Evolutionary conservation across 257 asterid genomes (phyloP).

Genomic region (Gentiana macrophylla): DNA sequence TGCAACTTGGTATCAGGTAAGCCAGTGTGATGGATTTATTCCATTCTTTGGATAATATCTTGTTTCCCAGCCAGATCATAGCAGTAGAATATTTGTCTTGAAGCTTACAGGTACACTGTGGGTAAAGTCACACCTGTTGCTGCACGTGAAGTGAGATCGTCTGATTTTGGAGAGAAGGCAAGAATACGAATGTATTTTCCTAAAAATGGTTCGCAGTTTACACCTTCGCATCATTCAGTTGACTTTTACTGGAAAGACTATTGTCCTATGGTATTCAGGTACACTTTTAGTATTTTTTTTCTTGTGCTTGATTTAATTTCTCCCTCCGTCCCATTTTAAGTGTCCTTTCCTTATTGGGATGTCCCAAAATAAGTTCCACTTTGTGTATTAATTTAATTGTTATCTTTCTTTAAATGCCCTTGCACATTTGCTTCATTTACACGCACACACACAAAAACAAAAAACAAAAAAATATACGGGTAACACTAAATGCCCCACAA

Average conservation of each 20-base stretch:
- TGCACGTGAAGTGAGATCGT: conserved; percentile 75
- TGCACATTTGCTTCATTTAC: no score
- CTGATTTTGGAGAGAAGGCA: conserved; percentile 86
- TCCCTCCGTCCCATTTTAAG: no score
- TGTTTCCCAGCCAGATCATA: background rate
- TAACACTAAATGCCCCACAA: no score
- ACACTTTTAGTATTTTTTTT: conserved; percentile 1
- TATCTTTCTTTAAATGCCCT: no score
- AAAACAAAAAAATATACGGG: no score
- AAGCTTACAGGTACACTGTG: conserved; percentile 85
- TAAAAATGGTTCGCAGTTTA: conserved; percentile 68
- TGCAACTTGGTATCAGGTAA: conserved; percentile 97
- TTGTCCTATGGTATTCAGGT: conserved; percentile 99
- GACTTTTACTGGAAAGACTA: conserved; percentile 96
- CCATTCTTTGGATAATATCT: no score
- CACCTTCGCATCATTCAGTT: conserved; percentile 77
- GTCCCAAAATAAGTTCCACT: background rate
- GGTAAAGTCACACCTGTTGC: conserved; percentile 96
- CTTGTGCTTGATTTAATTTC: background rate
- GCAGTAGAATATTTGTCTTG: conserved; percentile 19
- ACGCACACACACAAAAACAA: no score
- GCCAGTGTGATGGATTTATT: conserved; percentile 1
- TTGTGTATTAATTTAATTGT: no score
- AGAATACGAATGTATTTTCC: conserved; percentile 92
- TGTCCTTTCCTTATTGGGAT: background rate